These are phyloP conservation scores for Neostapfia colusana DNA, from an alignment of 176 grass and related monocot species.

Conservation along the genomic window DNA sequence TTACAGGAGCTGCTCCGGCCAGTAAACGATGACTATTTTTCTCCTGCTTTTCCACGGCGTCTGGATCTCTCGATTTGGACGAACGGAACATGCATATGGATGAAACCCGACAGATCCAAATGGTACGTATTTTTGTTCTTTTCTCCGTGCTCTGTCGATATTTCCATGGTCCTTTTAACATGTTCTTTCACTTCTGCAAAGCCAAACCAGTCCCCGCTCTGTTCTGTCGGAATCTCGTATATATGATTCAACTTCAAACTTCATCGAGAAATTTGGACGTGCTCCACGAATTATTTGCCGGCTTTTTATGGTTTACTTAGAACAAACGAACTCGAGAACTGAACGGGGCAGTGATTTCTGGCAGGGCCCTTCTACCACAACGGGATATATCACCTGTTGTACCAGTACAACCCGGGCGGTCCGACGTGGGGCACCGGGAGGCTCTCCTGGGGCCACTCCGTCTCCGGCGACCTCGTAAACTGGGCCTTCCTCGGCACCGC, in stretches of 20 bases:
- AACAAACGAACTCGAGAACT: neutral
- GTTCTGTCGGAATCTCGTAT: too few relatives aligned
- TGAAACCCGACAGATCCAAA: constrained; percentile 59
- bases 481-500: constrained; percentile 61
- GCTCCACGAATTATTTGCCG: too few relatives aligned
- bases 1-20: neutral
- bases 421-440: constrained; percentile 45
- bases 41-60: neutral
- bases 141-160: neutral
- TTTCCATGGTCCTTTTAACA: neutral
- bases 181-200: neutral
- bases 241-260: too few relatives aligned
- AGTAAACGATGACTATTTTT: neutral
- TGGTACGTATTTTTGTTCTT: constrained; percentile 30
- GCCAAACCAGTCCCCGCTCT: neutral
- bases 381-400: constrained; percentile 71
- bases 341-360: neutral
- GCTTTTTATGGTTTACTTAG: neutral
- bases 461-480: constrained; percentile 72
- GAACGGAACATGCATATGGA: neutral
- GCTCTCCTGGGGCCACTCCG: constrained; percentile 76
- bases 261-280: too few relatives aligned
- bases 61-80: neutral
- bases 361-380: constrained; percentile 70
- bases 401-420: constrained; percentile 66